Conservation (phyloP, 371 early-diverging fungal species). For the Apophysomyces ossiformis region DNA sequence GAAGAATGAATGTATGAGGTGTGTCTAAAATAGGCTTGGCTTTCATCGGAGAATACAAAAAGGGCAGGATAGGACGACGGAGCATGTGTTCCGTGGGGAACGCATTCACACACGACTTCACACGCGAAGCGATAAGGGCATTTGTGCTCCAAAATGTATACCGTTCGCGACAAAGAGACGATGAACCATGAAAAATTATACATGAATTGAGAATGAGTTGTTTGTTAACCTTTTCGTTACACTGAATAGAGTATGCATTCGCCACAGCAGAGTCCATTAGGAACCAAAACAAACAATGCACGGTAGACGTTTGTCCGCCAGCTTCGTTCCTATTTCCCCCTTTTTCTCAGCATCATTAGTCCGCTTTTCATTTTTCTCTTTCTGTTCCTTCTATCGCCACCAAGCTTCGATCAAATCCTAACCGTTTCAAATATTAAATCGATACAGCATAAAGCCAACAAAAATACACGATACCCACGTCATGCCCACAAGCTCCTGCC, state of each 20-base stretch:
- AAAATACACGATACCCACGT: background rate
- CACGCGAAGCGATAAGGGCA: background rate
- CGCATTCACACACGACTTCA: background rate
- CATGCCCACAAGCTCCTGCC: background rate
- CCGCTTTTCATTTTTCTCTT: background rate
- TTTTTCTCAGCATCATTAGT: background rate
- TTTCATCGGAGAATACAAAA: background rate
- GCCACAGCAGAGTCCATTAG: conserved; percentile 1
- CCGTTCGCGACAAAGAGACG: background rate
- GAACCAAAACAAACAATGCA: conserved; percentile 3
- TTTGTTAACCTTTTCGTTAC: background rate
- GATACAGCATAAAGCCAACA: background rate
- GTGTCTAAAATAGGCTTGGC: background rate
- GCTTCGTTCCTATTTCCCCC: background rate
- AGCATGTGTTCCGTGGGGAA: conserved; percentile 4
- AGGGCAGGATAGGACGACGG: conserved; percentile 1
- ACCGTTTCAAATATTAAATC: background rate
- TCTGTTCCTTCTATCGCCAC: background rate
- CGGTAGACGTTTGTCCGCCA: conserved; percentile 6
- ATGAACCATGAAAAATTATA: background rate
- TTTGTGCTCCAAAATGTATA: background rate
- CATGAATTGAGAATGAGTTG: background rate
- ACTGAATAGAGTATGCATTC: background rate
- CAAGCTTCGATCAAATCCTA: background rate
- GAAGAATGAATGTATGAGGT: background rate